Evolutionary conservation across 2,329 filamentous ascomycete species (phyloP).

Genomic region (Fusarium sp.): DNA sequence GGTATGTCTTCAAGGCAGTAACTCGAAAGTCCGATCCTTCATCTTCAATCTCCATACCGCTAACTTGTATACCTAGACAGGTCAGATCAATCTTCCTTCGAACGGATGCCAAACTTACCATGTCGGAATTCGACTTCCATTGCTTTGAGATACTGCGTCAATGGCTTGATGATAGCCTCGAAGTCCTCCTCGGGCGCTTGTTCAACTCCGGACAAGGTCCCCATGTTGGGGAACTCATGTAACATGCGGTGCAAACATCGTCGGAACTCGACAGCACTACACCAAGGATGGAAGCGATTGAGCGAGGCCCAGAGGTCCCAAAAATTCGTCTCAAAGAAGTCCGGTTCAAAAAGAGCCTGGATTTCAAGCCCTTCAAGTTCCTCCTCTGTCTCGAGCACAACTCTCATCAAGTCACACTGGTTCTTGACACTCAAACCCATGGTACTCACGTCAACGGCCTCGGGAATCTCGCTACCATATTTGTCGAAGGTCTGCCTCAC

Average conservation of each 20-base stretch:
- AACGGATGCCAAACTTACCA: slow-evolving; percentile 24
- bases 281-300: slow-evolving; percentile 48
- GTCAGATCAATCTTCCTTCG: slow-evolving; percentile 14
- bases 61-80: slow-evolving; percentile 43
- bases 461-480: slow-evolving; percentile 34
- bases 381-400: slow-evolving; percentile 46
- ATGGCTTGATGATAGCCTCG: slow-evolving; percentile 46
- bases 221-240: slow-evolving; percentile 49
- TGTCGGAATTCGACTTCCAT: slow-evolving; percentile 48
- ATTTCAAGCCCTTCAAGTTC: slow-evolving; percentile 46
- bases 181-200: slow-evolving; percentile 48
- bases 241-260: slow-evolving; percentile 46
- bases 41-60: slow-evolving; percentile 44
- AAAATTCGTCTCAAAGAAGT: slow-evolving; percentile 48
- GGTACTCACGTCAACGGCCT: slow-evolving; percentile 44
- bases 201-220: slow-evolving; percentile 42
- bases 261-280: slow-evolving; percentile 47
- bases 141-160: slow-evolving; percentile 45
- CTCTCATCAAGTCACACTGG: slow-evolving; percentile 48
- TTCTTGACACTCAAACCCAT: slow-evolving; percentile 49
- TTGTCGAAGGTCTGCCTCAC: slow-evolving; percentile 41
- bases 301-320: slow-evolving; percentile 49
- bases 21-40: slow-evolving; percentile 37
- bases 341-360: slow-evolving; percentile 43
- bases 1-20: slow-evolving; percentile 36